These are phyloP conservation scores for Mucor irregularis DNA, from an alignment of 371 early-diverging fungal genomes.

Conservation along the genomic window DNA sequence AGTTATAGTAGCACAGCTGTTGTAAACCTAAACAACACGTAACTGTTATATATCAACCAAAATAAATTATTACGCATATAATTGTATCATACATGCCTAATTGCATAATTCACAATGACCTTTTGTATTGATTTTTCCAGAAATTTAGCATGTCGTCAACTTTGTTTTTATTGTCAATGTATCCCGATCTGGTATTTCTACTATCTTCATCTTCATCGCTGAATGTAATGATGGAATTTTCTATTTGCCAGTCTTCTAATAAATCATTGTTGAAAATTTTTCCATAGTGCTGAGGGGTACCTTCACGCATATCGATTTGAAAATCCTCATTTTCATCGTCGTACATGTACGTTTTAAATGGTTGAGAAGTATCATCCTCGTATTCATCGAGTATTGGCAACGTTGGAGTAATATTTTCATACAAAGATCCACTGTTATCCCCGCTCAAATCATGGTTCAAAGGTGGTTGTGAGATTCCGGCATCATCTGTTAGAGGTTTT, in stretches of 20 bases:
- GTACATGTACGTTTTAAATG: too few relatives aligned
- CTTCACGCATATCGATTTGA: neutral
- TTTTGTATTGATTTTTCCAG: slow-evolving; percentile 5
- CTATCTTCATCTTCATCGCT: neutral
- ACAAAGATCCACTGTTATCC: too few relatives aligned
- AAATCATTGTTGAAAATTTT: neutral
- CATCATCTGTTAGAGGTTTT: too few relatives aligned
- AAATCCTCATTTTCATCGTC: neutral
- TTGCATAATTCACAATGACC: neutral
- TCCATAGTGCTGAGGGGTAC: neutral
- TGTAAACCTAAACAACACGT: slow-evolving; percentile 1
- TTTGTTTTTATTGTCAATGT: neutral
- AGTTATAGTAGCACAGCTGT: slow-evolving; percentile 32
- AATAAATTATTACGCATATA: neutral
- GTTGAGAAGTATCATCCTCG: too few relatives aligned
- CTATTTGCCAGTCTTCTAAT: neutral
- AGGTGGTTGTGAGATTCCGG: too few relatives aligned
- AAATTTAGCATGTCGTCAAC: slow-evolving; percentile 1
- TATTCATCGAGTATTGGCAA: too few relatives aligned
- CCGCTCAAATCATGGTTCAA: too few relatives aligned
- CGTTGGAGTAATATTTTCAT: too few relatives aligned
- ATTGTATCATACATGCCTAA: too few relatives aligned
- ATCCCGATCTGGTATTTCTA: neutral
- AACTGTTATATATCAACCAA: neutral
- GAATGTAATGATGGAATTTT: neutral